Conservation (phyloP, 2,329 filamentous ascomycete species). For the Calonectria pauciramosa region DNA sequence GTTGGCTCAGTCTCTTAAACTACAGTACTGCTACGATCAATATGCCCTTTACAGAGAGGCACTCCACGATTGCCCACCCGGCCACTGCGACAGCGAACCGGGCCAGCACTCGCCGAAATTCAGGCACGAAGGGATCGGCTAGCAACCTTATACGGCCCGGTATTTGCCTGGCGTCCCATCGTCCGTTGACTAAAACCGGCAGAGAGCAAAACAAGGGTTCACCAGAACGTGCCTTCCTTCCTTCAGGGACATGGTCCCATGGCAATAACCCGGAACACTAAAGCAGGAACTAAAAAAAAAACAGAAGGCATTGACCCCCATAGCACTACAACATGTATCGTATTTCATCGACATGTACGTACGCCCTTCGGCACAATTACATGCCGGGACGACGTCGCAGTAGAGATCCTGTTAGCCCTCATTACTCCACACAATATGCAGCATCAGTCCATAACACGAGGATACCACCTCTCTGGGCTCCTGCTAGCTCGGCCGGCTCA, state of each 20-base stretch:
- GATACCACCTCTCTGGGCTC: background rate
- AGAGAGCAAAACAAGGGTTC: background rate
- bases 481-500: background rate
- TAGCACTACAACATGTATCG: background rate
- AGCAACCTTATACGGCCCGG: background rate
- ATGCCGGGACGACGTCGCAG: background rate
- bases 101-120: background rate
- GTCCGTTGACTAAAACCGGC: background rate
- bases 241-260: background rate
- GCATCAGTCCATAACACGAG: background rate
- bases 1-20: background rate
- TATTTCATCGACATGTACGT: background rate
- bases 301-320: background rate
- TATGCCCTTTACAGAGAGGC: background rate
- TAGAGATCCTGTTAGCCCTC: slow-evolving; percentile 8
- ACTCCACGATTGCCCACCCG: background rate
- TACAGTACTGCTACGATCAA: background rate
- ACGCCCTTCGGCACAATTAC: slow-evolving; percentile 2
- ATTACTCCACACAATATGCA: background rate
- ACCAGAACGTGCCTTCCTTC: background rate
- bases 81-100: background rate
- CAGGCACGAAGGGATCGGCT: background rate
- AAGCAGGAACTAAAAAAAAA: background rate
- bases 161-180: background rate
- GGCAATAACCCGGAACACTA: background rate